These are phyloP conservation scores for Falciphora oryzae DNA, from an alignment of 2,329 filamentous ascomycete species.

Conservation along the genomic window DNA sequence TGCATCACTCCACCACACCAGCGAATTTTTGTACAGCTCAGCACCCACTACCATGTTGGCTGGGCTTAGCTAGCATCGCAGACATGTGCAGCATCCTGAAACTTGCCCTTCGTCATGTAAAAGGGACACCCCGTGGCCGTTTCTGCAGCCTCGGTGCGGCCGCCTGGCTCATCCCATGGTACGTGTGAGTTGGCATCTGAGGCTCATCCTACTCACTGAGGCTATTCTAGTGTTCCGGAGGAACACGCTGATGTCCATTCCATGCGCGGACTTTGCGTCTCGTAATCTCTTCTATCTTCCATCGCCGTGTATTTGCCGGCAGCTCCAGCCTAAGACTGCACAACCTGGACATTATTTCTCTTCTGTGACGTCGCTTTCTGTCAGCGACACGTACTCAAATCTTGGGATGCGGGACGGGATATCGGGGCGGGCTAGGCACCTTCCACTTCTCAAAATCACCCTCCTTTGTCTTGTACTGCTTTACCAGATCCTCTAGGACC, in stretches of 20 bases:
- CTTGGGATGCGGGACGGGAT: not conserved
- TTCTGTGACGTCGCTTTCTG: slow-evolving; percentile 52
- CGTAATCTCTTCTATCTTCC: not conserved
- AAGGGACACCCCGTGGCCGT: not conserved
- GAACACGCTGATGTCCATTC: not conserved
- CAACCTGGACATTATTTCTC: slow-evolving; percentile 84
- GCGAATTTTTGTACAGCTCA: slow-evolving; percentile 41
- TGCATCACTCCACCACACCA: slow-evolving; percentile 21
- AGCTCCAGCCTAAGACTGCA: slow-evolving; percentile 55
- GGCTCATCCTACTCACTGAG: not conserved
- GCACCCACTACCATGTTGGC: slow-evolving; percentile 27
- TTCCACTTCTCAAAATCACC: slow-evolving; percentile 98
- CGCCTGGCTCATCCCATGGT: not conserved
- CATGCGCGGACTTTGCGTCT: not conserved
- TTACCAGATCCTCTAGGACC: slow-evolving; percentile 88
- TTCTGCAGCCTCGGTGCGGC: not conserved
- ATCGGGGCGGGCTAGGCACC: slow-evolving; percentile 44
- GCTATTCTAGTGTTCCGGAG: not conserved
- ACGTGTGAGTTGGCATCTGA: not conserved
- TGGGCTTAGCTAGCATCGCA: not conserved
- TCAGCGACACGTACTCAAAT: not conserved
- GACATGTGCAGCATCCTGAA: not conserved
- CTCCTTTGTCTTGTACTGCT: slow-evolving; percentile 94
- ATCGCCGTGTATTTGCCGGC: not conserved
- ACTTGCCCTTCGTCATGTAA: not conserved